Evolutionary conservation across 805 yeast genomes (phyloP).

Genomic region (Candida dajiaensis): DNA sequence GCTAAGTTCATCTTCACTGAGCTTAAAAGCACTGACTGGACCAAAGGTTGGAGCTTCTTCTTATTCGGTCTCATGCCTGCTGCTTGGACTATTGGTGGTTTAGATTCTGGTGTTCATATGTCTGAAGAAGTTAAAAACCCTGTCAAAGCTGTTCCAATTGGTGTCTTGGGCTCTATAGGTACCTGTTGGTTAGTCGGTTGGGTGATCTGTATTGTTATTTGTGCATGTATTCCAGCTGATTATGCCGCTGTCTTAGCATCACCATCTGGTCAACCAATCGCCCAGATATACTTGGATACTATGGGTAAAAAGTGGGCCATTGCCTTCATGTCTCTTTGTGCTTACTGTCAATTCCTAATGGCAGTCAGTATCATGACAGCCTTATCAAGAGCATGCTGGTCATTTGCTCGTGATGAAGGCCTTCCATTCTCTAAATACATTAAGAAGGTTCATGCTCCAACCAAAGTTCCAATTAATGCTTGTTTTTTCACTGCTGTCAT

Average conservation of each 20-base stretch:
- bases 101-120: slow-evolving; percentile 68
- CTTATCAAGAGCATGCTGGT: slow-evolving; percentile 67
- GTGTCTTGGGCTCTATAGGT: slow-evolving; percentile 51
- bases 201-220: slow-evolving; percentile 44
- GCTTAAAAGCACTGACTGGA: slow-evolving; percentile 46
- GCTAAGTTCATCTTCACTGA: slow-evolving; percentile 51
- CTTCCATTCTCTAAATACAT: slow-evolving; percentile 50
- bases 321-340: slow-evolving; percentile 54
- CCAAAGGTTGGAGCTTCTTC: slow-evolving; percentile 49
- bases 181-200: slow-evolving; percentile 56
- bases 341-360: slow-evolving; percentile 59
- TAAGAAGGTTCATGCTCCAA: slow-evolving; percentile 46
- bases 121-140: slow-evolving; percentile 65
- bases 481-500: slow-evolving; percentile 46
- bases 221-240: slow-evolving; percentile 39
- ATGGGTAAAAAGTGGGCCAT: slow-evolving; percentile 61
- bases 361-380: slow-evolving; percentile 59
- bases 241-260: slow-evolving; percentile 26
- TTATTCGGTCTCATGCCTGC: slow-evolving; percentile 54
- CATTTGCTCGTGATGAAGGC: slow-evolving; percentile 76
- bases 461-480: slow-evolving; percentile 59
- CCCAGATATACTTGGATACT: slow-evolving; percentile 55
- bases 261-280: slow-evolving; percentile 53
- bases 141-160: slow-evolving; percentile 53
- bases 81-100: slow-evolving; percentile 71